Conservation (phyloP, 2,329 filamentous ascomycete genomes). For the Epichloe hybrida region DNA sequence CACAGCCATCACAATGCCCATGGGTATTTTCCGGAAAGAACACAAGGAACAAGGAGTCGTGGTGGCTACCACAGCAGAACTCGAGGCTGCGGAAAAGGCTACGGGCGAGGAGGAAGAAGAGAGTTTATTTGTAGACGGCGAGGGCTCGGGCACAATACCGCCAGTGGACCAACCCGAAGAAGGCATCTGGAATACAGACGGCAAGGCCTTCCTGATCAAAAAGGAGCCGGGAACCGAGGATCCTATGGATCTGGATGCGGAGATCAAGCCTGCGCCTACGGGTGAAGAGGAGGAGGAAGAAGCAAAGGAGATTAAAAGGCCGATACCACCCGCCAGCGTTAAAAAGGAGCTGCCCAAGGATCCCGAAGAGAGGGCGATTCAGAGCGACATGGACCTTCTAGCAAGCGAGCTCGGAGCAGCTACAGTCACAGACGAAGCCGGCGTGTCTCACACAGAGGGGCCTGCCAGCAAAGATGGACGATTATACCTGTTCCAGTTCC, state of each 20-base stretch:
- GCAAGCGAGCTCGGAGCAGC: slow-evolving; percentile 29
- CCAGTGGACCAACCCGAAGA: slow-evolving; percentile 20
- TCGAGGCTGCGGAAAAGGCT: slow-evolving; percentile 38
- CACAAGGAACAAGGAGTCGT: slow-evolving; percentile 40
- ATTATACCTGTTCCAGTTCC: slow-evolving; percentile 52
- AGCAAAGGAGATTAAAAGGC: slow-evolving; percentile 12
- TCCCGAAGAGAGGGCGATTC: slow-evolving; percentile 24
- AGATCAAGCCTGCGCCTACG: slow-evolving; percentile 10
- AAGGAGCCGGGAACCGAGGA: slow-evolving; percentile 29
- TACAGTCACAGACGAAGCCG: slow-evolving; percentile 18
- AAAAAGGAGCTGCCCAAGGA: slow-evolving; percentile 19
- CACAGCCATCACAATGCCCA: slow-evolving; percentile 29
- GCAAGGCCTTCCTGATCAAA: slow-evolving; percentile 27
- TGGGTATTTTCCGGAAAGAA: slow-evolving; percentile 41
- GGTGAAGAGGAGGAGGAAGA: slow-evolving; percentile 10
- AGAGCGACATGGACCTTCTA: slow-evolving; percentile 27
- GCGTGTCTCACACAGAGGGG: slow-evolving; percentile 15
- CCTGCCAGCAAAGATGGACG: slow-evolving; percentile 36
- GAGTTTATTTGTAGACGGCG: slow-evolving; percentile 31
- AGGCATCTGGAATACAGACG: slow-evolving; percentile 31
- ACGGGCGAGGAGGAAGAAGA: slow-evolving; percentile 31
- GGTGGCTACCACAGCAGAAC: slow-evolving; percentile 42
- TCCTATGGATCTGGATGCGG: slow-evolving; percentile 28
- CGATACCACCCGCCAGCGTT: slow-evolving; percentile 7
- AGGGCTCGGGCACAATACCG: slow-evolving; percentile 14